Evolutionary conservation across 768 basidiomycete genomes (phyloP), one percentile per base, ranked within the genome.

Genomic region (Scleroderma citrinum): DNA sequence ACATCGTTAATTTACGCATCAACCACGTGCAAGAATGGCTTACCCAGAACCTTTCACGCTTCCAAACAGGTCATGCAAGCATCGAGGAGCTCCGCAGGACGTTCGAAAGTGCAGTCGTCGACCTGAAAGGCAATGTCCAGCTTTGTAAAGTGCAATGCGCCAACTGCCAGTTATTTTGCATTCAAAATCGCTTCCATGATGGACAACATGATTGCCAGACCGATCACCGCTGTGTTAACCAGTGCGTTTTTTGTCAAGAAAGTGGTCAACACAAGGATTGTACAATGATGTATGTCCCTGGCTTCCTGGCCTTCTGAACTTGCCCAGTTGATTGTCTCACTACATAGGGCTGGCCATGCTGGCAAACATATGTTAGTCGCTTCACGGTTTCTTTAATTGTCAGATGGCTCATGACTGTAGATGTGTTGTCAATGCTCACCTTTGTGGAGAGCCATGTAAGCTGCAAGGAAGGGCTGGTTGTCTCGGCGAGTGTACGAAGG

Each of bases 321-420:
- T n/a, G 2, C 29, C 23, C 26, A 24, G 12, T 14, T 46, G 13
- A 42, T 46, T 13, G 48, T 16, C 19, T 24, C 3, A n/a, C n/a
- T 42, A 0, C 21, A 16, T 30, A 82, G 81, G n/a, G 81, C 80
- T 26, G 82, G 82, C 0, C 81, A 83, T 51, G 59, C 71, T 19
- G 79, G 77, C 13, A 67, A 64, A 10, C 81, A 83, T 53, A 70
- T 80, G 82, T 81, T 3, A 45, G 74, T 56, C 80, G 81, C 63
- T 56, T 78, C 30, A 8, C 26, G 80, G 78, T 46, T 77, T 77
- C 4, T 59, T 71, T 13, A 6, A 35, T 35, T 35, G 12, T 35
- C 12, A 13, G 34, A 35, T 13, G 12, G 34, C 29, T 81, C 80
- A 46, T 79, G 77, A 7, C 61, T 5, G 71, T 31, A 84, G 83